phyloP scores from a whole-genome alignment of 2,329 filamentous ascomycete genomes.

The Annulohypoxylon truncatum region DNA sequence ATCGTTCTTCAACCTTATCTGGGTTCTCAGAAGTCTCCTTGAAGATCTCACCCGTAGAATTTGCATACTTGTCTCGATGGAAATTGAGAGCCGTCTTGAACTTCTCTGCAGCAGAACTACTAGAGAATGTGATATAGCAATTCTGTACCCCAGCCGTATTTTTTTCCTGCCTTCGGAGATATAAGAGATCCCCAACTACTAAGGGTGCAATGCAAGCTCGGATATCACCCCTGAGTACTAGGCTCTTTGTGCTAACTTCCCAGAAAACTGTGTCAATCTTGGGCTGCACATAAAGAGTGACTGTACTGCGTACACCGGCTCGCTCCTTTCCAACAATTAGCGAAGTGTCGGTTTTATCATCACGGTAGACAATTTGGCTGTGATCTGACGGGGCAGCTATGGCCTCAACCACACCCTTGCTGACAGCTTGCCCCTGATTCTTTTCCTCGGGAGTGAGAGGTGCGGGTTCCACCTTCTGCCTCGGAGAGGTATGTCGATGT shows the following conservation, averaged over 20 bases:
- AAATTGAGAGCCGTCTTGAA: background rate
- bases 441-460: background rate
- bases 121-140: background rate
- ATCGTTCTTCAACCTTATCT: background rate
- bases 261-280: conserved; percentile 27
- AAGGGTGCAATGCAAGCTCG: conserved; percentile 25
- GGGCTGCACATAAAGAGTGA: conserved; percentile 33
- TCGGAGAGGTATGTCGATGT: background rate
- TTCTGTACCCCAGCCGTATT: background rate
- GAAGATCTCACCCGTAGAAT: background rate
- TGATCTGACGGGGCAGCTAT: background rate
- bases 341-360: conserved; percentile 1
- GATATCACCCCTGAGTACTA: conserved; percentile 36
- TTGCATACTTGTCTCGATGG: background rate
- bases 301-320: background rate
- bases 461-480: background rate
- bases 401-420: background rate
- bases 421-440: background rate
- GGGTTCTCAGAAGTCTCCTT: background rate
- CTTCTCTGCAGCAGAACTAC: background rate
- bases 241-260: background rate
- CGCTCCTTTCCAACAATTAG: background rate
- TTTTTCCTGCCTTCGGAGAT: background rate
- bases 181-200: background rate
- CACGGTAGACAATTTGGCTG: conserved; percentile 12